Percentiles rank a stretch among this genome's conserved stretches.
These are phyloP conservation scores for Zygosaccharomyces sapae DNA, from an alignment of 1,139 yeast genomes.

Conservation along the genomic window DNA sequence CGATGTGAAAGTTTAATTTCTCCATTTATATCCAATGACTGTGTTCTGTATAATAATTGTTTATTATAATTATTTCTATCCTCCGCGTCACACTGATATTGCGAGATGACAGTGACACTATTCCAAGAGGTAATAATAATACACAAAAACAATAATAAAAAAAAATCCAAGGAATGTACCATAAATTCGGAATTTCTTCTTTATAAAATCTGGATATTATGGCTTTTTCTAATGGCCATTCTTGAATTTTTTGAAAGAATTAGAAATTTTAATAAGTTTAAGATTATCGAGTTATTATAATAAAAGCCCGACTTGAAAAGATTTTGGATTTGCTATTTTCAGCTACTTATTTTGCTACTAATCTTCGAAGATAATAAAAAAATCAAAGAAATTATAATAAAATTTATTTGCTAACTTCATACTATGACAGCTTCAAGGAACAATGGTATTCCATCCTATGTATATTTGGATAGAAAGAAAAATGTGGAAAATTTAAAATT, in stretches of 20 bases:
- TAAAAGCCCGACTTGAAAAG: conserved; percentile 2
- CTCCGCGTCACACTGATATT: background rate
- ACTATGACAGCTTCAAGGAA: conserved; percentile 9
- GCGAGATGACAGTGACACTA: background rate
- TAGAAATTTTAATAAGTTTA: too few species aligned
- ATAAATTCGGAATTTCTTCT: too few species aligned
- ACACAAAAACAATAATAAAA: background rate
- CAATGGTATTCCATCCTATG: conserved; percentile 6
- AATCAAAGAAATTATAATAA: background rate
- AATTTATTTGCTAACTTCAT: background rate
- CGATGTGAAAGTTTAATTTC: conserved; percentile 28
- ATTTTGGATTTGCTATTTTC: background rate
- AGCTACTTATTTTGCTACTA: too few species aligned
- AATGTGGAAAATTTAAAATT: conserved; percentile 2
- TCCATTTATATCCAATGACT: too few species aligned
- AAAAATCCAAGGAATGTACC: background rate
- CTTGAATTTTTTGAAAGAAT: too few species aligned
- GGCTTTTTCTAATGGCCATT: too few species aligned
- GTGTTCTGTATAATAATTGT: background rate
- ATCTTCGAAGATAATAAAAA: too few species aligned
- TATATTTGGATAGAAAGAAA: conserved; percentile 6
- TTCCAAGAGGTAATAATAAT: background rate
- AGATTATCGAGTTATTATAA: background rate
- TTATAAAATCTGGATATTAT: too few species aligned
- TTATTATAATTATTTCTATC: background rate